These are phyloP conservation scores for Suhomyces sp. DNA, from an alignment of 805 yeast species.

Conservation along the genomic window DNA sequence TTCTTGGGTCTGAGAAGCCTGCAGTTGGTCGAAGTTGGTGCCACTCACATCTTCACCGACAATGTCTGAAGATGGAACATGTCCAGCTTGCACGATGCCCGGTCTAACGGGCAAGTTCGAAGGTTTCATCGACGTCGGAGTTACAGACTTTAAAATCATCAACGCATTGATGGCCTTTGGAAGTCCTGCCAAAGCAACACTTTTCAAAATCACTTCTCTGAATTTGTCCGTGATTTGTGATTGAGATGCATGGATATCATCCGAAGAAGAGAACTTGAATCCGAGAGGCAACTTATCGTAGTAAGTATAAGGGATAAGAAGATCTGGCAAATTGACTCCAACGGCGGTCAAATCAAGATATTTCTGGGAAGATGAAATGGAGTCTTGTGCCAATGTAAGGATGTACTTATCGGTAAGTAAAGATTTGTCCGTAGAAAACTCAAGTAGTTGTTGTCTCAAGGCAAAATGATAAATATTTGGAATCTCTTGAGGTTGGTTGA, in stretches of 20 bases:
- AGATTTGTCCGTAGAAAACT: conserved; percentile 21
- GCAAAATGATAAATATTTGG: conserved; percentile 76
- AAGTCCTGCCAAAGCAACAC: conserved; percentile 77
- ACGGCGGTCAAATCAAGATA: conserved; percentile 38
- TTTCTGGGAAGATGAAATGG: conserved; percentile 38
- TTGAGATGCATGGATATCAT: conserved; percentile 39
- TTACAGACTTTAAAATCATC: conserved; percentile 58
- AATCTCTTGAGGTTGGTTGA: conserved; percentile 79
- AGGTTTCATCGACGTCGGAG: conserved; percentile 50
- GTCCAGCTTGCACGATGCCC: conserved; percentile 30
- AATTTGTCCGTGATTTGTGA: conserved; percentile 48
- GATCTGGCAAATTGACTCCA: conserved; percentile 44
- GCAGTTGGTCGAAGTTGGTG: conserved; percentile 30
- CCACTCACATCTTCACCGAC: conserved; percentile 41
- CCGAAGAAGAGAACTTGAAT: conserved; percentile 32
- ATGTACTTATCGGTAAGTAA: conserved; percentile 35
- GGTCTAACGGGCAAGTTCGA: conserved; percentile 27
- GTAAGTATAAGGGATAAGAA: conserved; percentile 39
- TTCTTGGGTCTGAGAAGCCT: conserved; percentile 9
- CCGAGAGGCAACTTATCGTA: conserved; percentile 37
- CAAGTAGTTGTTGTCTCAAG: conserved; percentile 43
- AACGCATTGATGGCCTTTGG: conserved; percentile 84
- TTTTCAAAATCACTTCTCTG: conserved; percentile 76
- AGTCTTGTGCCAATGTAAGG: conserved; percentile 39
- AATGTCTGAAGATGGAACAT: conserved; percentile 35